These are phyloP conservation scores for Mycena sp. DNA, from an alignment of 1,284 basidiomycete species.

Conservation along the genomic window DNA sequence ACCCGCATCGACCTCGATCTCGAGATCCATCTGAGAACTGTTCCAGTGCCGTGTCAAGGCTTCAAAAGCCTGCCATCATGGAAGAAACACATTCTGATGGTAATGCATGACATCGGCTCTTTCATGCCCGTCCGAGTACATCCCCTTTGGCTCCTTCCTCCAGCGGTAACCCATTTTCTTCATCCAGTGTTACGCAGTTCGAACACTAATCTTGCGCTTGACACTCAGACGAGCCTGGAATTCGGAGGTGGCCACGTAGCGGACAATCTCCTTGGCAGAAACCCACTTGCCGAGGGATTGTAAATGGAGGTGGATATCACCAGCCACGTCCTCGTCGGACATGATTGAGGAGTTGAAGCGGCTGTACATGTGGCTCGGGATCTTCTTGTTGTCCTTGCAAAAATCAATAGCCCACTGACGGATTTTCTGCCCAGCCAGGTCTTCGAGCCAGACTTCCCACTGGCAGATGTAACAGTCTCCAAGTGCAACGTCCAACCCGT, in stretches of 20 bases:
- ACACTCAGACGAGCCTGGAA: slow-evolving; percentile 32
- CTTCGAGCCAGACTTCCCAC: neutral
- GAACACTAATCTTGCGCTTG: neutral
- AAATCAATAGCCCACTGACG: neutral
- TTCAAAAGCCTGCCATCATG: slow-evolving; percentile 16
- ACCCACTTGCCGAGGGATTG: slow-evolving; percentile 31
- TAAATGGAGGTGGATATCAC: slow-evolving; percentile 7
- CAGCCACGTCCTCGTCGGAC: slow-evolving; percentile 4
- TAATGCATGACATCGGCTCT: slow-evolving; percentile 7
- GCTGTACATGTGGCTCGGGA: slow-evolving; percentile 2
- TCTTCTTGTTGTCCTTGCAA: neutral
- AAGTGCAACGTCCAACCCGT: slow-evolving; percentile 12
- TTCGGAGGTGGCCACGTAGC: slow-evolving; percentile 35
- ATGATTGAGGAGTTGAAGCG: slow-evolving; percentile 5
- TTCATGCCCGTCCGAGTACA: slow-evolving; percentile 26
- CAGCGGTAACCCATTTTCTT: slow-evolving; percentile 3
- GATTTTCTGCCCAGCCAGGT: neutral
- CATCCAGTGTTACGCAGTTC: slow-evolving; percentile 3
- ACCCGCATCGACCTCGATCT: neutral
- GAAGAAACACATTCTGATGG: slow-evolving; percentile 33
- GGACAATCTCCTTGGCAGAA: slow-evolving; percentile 41
- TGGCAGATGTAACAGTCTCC: slow-evolving; percentile 2
- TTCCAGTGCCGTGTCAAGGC: neutral
- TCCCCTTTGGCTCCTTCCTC: slow-evolving; percentile 31
- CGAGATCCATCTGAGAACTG: neutral